A percentile compares a stretch with the other conserved stretches of the same genome.
phyloP scores from a whole-genome alignment of 2,329 filamentous ascomycete genomes.

The Blumeria hordei region DNA sequence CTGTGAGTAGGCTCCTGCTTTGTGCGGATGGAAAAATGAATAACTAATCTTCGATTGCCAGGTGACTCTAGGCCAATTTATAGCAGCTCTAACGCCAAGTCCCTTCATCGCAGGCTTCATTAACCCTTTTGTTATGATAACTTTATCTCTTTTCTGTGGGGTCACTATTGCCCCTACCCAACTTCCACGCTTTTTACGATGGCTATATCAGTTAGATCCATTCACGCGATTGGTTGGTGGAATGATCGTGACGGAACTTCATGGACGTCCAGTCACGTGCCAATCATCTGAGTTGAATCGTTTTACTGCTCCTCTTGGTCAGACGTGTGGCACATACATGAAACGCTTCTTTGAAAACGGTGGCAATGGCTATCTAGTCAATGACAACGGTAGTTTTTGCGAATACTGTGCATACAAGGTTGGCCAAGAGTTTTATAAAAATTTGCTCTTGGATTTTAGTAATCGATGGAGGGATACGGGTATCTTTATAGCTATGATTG shows the following conservation, averaged over 20 bases:
- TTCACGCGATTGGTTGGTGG: constrained; percentile 63
- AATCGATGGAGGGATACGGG: constrained; percentile 64
- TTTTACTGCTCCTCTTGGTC: constrained; percentile 40
- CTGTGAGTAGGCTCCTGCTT: constrained; percentile 21
- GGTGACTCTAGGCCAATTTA: constrained; percentile 43
- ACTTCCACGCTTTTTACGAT: constrained; percentile 61
- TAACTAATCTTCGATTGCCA: neutral
- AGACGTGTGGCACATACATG: constrained; percentile 59
- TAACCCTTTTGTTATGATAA: constrained; percentile 64
- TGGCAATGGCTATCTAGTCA: constrained; percentile 47
- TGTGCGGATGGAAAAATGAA: no score
- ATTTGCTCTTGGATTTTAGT: constrained; percentile 39
- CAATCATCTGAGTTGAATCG: constrained; percentile 32
- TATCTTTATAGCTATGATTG: constrained; percentile 54
- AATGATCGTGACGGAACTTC: constrained; percentile 56
- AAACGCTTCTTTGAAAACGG: constrained; percentile 38
- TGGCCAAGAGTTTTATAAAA: constrained; percentile 57
- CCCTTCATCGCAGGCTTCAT: constrained; percentile 58
- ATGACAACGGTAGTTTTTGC: constrained; percentile 41
- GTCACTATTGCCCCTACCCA: constrained; percentile 58
- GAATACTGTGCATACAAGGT: constrained; percentile 62
- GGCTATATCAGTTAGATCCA: constrained; percentile 64
- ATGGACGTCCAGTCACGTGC: constrained; percentile 39
- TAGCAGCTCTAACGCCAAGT: constrained; percentile 54
- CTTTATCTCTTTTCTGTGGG: constrained; percentile 69